phyloP scores from a whole-genome alignment of 495 filamentous ascomycete species.

The Durotheca rogersii region DNA sequence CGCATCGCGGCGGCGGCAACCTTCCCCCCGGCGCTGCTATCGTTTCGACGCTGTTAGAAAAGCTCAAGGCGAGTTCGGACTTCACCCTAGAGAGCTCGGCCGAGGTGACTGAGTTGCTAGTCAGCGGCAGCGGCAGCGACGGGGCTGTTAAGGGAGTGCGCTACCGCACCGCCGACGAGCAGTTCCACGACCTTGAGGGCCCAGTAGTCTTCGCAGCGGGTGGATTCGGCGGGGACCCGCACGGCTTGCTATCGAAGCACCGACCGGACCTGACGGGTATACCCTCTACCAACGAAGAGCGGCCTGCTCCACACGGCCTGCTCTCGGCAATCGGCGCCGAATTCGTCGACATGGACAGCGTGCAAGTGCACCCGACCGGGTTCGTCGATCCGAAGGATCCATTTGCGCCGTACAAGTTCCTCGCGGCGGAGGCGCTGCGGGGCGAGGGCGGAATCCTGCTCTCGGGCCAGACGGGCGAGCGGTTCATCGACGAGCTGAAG shows the following conservation, averaged over 20 bases:
- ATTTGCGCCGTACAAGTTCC: slow-evolving; percentile 50
- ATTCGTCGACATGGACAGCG: slow-evolving; percentile 59
- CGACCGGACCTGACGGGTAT: slow-evolving; percentile 56
- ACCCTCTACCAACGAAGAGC: slow-evolving; percentile 61
- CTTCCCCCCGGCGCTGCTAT: slow-evolving; percentile 56
- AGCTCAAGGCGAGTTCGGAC: slow-evolving; percentile 41
- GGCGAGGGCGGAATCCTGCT: slow-evolving; percentile 60
- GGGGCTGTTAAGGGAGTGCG: slow-evolving; percentile 39
- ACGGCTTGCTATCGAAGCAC: slow-evolving; percentile 53
- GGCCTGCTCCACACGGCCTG: slow-evolving; percentile 50
- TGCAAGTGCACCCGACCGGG: slow-evolving; percentile 67
- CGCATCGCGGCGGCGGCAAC: slow-evolving; percentile 53
- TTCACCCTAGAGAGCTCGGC: slow-evolving; percentile 49
- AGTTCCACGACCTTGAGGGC: slow-evolving; percentile 41
- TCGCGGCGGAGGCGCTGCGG: slow-evolving; percentile 60
- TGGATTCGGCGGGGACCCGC: slow-evolving; percentile 59
- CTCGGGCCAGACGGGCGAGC: slow-evolving; percentile 35
- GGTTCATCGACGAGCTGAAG: slow-evolving; percentile 61
- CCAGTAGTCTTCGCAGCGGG: slow-evolving; percentile 59
- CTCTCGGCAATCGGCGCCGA: slow-evolving; percentile 49
- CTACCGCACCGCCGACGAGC: slow-evolving; percentile 26
- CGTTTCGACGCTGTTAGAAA: slow-evolving; percentile 49
- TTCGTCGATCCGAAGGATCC: slow-evolving; percentile 63
- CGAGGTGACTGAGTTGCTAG: slow-evolving; percentile 49
- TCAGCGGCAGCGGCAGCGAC: slow-evolving; percentile 19